These are phyloP conservation scores for Quercus ilex DNA, from an alignment of 306 rosid genomes.

Conservation along the genomic window DNA sequence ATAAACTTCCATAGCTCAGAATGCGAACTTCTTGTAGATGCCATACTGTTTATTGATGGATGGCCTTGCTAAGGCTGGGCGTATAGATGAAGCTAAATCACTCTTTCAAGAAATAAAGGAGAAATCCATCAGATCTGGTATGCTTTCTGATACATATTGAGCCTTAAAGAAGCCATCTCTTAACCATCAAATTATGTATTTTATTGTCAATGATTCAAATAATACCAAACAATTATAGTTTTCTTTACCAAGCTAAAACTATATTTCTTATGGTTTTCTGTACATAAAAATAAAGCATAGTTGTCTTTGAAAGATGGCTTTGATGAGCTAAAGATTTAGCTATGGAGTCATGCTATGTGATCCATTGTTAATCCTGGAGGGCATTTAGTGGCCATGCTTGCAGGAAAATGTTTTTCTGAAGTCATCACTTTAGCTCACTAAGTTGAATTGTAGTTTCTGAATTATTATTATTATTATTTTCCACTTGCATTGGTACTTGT, in stretches of 20 bases:
- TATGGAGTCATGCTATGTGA: background rate
- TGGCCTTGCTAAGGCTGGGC: constrained; percentile 79
- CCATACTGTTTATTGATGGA: constrained; percentile 83
- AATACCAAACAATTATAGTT: background rate
- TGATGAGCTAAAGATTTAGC: background rate
- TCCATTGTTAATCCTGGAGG: background rate
- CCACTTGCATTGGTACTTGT: background rate
- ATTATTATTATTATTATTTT: background rate
- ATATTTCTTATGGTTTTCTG: background rate
- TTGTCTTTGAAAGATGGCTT: background rate
- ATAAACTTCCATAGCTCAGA: background rate
- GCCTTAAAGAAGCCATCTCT: constrained; percentile 15
- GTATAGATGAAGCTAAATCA: constrained; percentile 62
- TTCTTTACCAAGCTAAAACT: background rate
- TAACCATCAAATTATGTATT: background rate
- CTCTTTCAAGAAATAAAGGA: constrained; percentile 63
- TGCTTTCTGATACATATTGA: constrained; percentile 26
- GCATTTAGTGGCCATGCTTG: background rate
- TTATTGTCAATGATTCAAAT: constrained; percentile 2
- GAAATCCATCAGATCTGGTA: constrained; percentile 63
- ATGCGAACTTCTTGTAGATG: constrained; percentile 50
- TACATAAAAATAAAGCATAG: background rate
- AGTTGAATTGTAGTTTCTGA: background rate
- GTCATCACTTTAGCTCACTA: background rate
- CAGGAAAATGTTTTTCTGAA: background rate